Evolutionary conservation across 2,329 filamentous ascomycete species (phyloP).

Genomic region (Aspergillus fijiensis): DNA sequence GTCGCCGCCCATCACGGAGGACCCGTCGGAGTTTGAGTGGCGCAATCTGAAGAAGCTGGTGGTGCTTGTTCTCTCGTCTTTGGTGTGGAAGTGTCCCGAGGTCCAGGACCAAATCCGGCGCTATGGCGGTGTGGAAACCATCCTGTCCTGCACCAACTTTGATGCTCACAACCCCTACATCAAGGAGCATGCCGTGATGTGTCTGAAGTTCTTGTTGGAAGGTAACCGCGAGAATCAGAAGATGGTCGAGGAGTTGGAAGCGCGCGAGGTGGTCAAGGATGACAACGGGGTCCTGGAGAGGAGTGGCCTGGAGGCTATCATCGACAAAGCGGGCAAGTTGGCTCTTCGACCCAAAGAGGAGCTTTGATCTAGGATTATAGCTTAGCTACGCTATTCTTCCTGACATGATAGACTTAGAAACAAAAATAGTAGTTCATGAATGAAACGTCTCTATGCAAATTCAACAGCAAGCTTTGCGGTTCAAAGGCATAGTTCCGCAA

Average conservation of each 20-base stretch:
- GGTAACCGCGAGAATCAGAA: constrained; percentile 54
- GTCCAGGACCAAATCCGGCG: constrained; percentile 87
- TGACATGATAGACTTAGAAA: not conserved
- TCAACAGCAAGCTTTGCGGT: too few species aligned
- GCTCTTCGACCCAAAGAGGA: constrained; percentile 39
- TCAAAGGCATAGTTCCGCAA: not conserved
- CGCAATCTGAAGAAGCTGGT: constrained; percentile 90
- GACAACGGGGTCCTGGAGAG: constrained; percentile 42
- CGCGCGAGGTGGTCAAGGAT: constrained; percentile 44
- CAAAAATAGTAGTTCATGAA: not conserved
- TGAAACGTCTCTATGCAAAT: not conserved
- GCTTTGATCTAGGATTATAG: not conserved
- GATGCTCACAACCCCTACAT: constrained; percentile 94
- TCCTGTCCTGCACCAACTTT: constrained; percentile 85
- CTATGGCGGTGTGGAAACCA: constrained; percentile 79
- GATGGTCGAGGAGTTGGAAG: constrained; percentile 52
- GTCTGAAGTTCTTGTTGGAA: constrained; percentile 70
- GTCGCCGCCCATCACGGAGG: constrained; percentile 55
- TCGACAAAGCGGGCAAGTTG: constrained; percentile 45
- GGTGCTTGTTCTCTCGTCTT: constrained; percentile 81
- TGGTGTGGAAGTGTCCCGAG: constrained; percentile 80
- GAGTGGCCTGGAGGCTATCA: constrained; percentile 44
- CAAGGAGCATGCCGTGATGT: constrained; percentile 85
- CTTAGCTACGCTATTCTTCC: too few species aligned
- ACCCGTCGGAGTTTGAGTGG: constrained; percentile 67